Evolutionary conservation across 495 filamentous ascomycete species (phyloP).

Genomic region (Neurospora sp.): DNA sequence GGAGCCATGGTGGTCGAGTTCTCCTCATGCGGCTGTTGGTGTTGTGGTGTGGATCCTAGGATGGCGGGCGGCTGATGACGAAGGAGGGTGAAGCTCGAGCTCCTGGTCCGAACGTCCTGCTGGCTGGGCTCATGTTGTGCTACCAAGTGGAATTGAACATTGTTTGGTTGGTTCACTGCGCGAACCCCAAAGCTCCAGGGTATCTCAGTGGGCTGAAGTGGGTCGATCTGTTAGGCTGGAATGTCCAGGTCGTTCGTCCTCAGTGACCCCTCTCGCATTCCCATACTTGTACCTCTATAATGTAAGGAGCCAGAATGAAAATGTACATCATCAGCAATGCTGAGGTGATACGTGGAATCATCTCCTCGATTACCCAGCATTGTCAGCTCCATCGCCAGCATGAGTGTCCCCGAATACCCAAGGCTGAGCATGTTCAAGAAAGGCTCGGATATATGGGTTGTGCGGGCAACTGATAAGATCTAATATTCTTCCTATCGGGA

Average conservation of each 20-base stretch:
- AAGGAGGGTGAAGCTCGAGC: neutral
- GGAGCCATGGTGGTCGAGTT: constrained; percentile 47
- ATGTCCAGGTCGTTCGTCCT: neutral
- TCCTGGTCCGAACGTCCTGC: neutral
- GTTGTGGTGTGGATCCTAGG: constrained; percentile 4
- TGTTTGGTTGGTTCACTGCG: neutral
- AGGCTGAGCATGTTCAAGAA: neutral
- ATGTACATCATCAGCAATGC: neutral
- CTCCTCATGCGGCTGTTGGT: constrained; percentile 33
- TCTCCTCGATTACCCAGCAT: neutral
- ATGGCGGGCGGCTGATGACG: constrained; percentile 5
- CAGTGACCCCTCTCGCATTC: neutral
- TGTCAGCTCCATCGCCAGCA: neutral
- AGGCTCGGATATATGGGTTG: neutral
- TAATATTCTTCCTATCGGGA: neutral
- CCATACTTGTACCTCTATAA: too few species aligned
- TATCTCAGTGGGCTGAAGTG: neutral
- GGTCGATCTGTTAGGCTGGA: neutral
- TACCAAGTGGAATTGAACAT: neutral
- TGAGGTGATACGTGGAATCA: neutral
- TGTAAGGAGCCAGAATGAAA: neutral
- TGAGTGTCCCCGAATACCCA: neutral
- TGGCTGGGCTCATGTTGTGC: neutral
- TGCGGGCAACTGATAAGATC: neutral
- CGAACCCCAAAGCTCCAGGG: neutral